Evolutionary conservation across 2,329 filamentous ascomycete species (phyloP), one percentile per base, ranked within the genome.

Genomic region (Fusarium cicatricum): DNA sequence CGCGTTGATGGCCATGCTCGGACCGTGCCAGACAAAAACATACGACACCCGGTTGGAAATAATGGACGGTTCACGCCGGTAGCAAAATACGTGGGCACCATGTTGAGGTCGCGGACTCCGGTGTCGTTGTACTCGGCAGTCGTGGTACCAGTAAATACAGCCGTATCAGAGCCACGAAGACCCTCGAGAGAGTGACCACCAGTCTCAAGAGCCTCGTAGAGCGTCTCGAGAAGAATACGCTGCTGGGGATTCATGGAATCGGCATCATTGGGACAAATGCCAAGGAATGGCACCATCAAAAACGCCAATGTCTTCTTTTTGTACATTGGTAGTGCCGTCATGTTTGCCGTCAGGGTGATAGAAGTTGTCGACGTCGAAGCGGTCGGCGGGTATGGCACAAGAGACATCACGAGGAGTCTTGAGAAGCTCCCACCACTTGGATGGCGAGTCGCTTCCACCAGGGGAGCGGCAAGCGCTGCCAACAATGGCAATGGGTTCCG

Each of bases 261-360:
- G 6, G 50, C 44, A 15, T 61, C 55, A 0, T 34, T 31, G 1
- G 51, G 37, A 7, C 29, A 38, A 15, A 55, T 59, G 7, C 21
- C 26, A 5, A 61, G 59, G 32, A 61, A 61, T n/a, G 0, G 40
- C 26, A 5, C 47, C 40, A 26, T 61, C 58, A 11, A 61, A 61
- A 1, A 37, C 14, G 5, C 33, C 29, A 5, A 46, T 26, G 15
- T 60, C 58, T 26, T 60, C 15, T 6, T 51, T 26, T n/a, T 41
- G 42, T 12, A 51, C 55, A 28, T 52, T 52, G 10, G 33, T 11
- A 4, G 19, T 41, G 1, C 45, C 52, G 19, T 47, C 31, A 21
- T 44, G 44, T 11, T 46, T 32, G 23, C 36, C 12, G 29, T 52
- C 32, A 4, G 37, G n/a, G 8, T 55, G 52, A 21, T 52, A 51